Evolutionary conservation across 2,329 filamentous ascomycete species (phyloP).

Genomic region (Fusarium sarcochroum): DNA sequence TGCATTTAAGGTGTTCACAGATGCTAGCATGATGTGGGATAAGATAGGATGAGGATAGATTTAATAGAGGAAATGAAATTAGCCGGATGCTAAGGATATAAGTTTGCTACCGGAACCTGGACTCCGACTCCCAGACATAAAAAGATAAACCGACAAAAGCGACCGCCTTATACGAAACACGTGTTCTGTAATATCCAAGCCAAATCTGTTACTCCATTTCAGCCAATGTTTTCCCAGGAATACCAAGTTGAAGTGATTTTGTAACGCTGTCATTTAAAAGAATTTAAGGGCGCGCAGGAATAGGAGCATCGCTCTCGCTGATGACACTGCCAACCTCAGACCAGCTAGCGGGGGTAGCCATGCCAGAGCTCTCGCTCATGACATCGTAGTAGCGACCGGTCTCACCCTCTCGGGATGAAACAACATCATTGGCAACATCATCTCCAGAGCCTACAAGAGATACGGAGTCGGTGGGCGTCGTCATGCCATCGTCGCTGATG

Average conservation of each 20-base stretch:
- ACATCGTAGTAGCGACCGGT: slow-evolving; percentile 65
- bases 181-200: slow-evolving; percentile 21
- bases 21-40: neutral
- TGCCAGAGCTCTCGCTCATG: slow-evolving; percentile 71
- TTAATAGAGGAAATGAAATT: slow-evolving; percentile 29
- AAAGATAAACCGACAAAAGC: slow-evolving; percentile 11
- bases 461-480: slow-evolving; percentile 71
- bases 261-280: neutral
- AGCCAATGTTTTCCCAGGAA: slow-evolving; percentile 1
- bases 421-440: slow-evolving; percentile 61
- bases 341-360: slow-evolving; percentile 74
- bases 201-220: slow-evolving; percentile 1
- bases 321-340: slow-evolving; percentile 75
- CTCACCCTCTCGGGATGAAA: slow-evolving; percentile 55
- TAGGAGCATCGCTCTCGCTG: slow-evolving; percentile 65
- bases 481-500: slow-evolving; percentile 64
- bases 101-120: slow-evolving; percentile 31
- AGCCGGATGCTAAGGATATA: slow-evolving; percentile 43
- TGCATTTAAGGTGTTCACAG: slow-evolving; percentile 13
- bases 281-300: slow-evolving; percentile 51
- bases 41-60: slow-evolving; percentile 11
- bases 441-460: slow-evolving; percentile 68
- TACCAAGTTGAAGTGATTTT: neutral
- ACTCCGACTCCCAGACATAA: slow-evolving; percentile 38
- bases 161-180: neutral